Base-by-base conservation (phyloP, 768 basidiomycete species). In the Mycena sanguinolenta region DNA sequence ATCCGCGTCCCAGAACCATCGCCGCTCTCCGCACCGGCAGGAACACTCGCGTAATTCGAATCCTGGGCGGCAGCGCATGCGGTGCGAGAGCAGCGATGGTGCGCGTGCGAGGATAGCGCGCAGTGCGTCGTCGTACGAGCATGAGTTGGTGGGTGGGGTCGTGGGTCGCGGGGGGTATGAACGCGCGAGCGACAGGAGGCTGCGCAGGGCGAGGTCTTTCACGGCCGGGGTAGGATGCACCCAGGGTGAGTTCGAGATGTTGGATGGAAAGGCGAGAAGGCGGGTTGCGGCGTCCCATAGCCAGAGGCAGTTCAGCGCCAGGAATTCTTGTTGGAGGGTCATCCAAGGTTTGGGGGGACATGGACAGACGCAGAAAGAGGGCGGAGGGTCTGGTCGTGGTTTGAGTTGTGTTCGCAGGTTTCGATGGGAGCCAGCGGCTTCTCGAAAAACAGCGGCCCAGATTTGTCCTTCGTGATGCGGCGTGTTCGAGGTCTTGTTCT, bases 201-300 rank as follows among this genome's bases (percentile, higher is more conserved):
- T 23, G 14, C 23, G 17, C 10, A 58, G 64, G 1, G 64, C 64
- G 19, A n/a, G 14, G 9, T 34, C 44, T 38, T 38, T 49, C 16
- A 49, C 64, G 32, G 17, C 6, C 5, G 16, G 32, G 16, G 55
- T 58, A 17, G 36, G 8, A 58, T 49, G 44, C 23, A 2, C 25
- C 55, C 55, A 65, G 30, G 23, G 21, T 30, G 42, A 32, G 13
- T 23, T 25, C n/a, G 53, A 3, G 23, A 65, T 65, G 44, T 65
- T 55, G 21, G 30, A 7, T 10, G 64, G 64, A 23, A 65, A 65
- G 12, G 64, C 17, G 42, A 65, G 55, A 3, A 58, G 54, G 1
- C 55, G 64, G 10, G 0, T 58, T 12, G 30, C 64, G 7, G 64
- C 55, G 21, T 46, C 64, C 64, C 64, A 65, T 2, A 65, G 55